Base-by-base conservation (phyloP, 1,139 yeast genomes). In the Kurtzmaniella quercitrusa region DNA sequence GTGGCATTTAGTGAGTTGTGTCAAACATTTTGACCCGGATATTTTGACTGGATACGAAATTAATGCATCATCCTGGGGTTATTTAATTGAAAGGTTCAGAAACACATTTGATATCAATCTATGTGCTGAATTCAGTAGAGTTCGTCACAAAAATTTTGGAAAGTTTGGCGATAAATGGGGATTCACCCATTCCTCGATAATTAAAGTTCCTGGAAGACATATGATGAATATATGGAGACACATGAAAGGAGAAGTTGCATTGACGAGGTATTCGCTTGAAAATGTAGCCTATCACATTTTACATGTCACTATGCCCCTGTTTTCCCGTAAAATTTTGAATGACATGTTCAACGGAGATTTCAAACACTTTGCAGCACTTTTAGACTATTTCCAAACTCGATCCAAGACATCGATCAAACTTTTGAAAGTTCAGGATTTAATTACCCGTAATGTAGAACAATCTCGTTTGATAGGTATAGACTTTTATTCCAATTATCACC, bases 391-490 rank as follows among this genome's bases (percentile, higher is more conserved):
- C 4, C 16, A 19, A 36, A 12, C 15, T 4, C 7, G 47, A 18
- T 21, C 21, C 10, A 19, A 14, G 10, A 15, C 39, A 11, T 38
- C 60, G 1, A 55, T 80, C 34, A 66, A 72, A 37, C 62, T 91
- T 1, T 63, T 90, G 5, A 75, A 73, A 9, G 71, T 77, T 15
- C 82, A 81, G 46, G 96, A 89, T 51, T 58, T 88, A 4, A 71
- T 93, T 1, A 72, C 82, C 7, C 74, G 83, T 52, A 87, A 87
- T 40, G 80, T 85, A 16, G 98, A 91, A 52, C 87, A 88, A 59
- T 89, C 97, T 0, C 71, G 96, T 39, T 63, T 93, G 34, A 77
- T 90, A 36, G 98, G 98, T 0, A 81, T 93, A 37, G 98, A 93
- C 55, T 93, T 90, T 60, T 78, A 82, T 57, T 89, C 97, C 1